Conservation (phyloP, 2,329 filamentous ascomycete species). For the Trichoderma breve region DNA sequence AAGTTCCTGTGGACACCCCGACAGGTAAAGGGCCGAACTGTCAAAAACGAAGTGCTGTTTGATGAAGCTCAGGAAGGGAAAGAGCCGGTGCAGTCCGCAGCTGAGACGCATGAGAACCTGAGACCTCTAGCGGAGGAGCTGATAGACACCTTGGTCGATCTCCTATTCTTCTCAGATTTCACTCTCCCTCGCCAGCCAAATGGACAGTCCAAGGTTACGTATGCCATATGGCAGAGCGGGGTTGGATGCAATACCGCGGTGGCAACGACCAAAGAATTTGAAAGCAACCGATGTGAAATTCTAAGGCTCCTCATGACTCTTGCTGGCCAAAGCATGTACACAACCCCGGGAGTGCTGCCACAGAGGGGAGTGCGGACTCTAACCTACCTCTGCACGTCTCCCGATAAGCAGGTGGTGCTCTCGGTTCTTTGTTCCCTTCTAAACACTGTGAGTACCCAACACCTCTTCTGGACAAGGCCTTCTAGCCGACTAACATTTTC, state of each 20-base stretch:
- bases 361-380: constrained; percentile 79
- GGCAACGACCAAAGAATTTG: constrained; percentile 84
- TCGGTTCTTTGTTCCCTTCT: constrained; percentile 88
- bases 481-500: background rate
- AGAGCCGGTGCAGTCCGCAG: constrained; percentile 44
- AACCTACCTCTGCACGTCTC: constrained; percentile 82
- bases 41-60: constrained; percentile 75
- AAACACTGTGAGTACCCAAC: constrained; percentile 68
- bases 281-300: constrained; percentile 90
- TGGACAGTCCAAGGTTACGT: constrained; percentile 77
- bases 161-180: constrained; percentile 89
- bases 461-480: background rate
- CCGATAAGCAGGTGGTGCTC: constrained; percentile 88
- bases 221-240: constrained; percentile 96
- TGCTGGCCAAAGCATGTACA: constrained; percentile 90
- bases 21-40: constrained; percentile 67
- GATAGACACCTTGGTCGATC: constrained; percentile 82
- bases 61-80: constrained; percentile 66
- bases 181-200: constrained; percentile 73
- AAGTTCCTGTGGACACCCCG: constrained; percentile 86
- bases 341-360: constrained; percentile 74
- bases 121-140: constrained; percentile 91
- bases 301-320: constrained; percentile 81
- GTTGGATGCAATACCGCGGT: constrained; percentile 91
- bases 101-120: constrained; percentile 71